Evolutionary conservation across 306 rosid species (phyloP).

Genomic region (Lagenaria siceraria): DNA sequence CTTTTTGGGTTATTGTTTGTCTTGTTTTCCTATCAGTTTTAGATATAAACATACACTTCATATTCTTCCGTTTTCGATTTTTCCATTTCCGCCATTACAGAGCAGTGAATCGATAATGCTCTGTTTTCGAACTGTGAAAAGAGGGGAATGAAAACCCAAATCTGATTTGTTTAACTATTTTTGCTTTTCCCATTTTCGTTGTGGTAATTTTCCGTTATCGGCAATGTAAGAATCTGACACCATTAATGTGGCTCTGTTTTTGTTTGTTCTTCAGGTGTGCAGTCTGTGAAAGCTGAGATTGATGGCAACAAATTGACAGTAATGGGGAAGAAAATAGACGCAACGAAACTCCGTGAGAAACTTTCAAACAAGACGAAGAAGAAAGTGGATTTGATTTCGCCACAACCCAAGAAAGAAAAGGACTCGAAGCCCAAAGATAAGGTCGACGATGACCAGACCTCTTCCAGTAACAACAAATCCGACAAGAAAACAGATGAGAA

Average conservation of each 20-base stretch:
- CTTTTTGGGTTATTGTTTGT: neutral
- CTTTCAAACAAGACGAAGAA: slow-evolving; percentile 35
- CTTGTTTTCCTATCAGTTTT: neutral
- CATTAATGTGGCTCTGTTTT: neutral
- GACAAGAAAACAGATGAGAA: slow-evolving; percentile 21
- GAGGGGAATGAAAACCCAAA: neutral
- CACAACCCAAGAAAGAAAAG: slow-evolving; percentile 37
- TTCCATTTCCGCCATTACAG: neutral
- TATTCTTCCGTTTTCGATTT: neutral
- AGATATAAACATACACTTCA: neutral
- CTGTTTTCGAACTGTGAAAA: neutral
- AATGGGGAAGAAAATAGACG: slow-evolving; percentile 36
- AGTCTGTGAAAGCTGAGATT: slow-evolving; percentile 23
- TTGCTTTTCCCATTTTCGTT: neutral
- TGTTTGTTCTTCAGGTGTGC: slow-evolving; percentile 32
- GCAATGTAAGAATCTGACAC: neutral
- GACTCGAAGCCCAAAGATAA: slow-evolving; percentile 15
- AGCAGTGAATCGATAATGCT: neutral
- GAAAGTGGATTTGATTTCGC: slow-evolving; percentile 49
- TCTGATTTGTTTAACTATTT: neutral
- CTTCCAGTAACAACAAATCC: slow-evolving; percentile 7
- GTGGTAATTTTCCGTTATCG: neutral
- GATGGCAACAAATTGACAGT: slow-evolving; percentile 45
- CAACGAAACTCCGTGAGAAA: slow-evolving; percentile 29
- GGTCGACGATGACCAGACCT: neutral